Evolutionary conservation across 1,284 basidiomycete genomes (phyloP), one percentile per base, ranked within the genome.

Genomic region (Sphaerobolus stellatus): DNA sequence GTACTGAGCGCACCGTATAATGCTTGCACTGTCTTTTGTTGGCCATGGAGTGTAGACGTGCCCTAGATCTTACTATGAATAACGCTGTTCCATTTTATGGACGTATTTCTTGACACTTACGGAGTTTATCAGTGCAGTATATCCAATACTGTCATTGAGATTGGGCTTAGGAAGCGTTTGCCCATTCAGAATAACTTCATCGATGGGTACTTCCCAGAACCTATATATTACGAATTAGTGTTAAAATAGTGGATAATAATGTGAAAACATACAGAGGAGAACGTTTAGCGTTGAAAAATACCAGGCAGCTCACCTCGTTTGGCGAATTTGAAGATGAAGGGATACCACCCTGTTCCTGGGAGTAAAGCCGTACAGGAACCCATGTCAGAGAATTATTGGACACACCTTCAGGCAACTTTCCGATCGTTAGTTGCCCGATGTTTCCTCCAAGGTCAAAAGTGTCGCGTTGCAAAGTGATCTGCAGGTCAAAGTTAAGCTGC

Each of bases 171-270:
- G 71, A 4, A 86, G 67, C 54, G 66, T 65, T 60, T 74, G 61
- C 4, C 80, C 82, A 59, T 84, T 79, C 16, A 86, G 71, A 64
- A 72, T 82, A 8, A 84, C 79, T 40, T 72, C 79, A 54, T 82
- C 80, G n/a, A 86, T 62, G 24, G 75, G 74, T 5, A 84, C 68
- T 61, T 84, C 83, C 83, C 82, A 84, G 6, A 79, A 76, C 22
- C 81, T 78, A 51, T 9, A 33, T 14, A 8, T 79, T 76, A 22
- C 81, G 78, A 25, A n/a, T n/a, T 18, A 13, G 9, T 16, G 20
- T 25, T 24, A 8, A 25, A 47, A 9, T 13, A 13, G 11, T 18
- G 6, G 8, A 13, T 8, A 27, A 47, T 9, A 18, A 29, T 25
- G 40, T 18, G 7, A 43, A 8, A 43, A 43, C 40, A 18, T 43